A percentile compares a stretch with the other conserved stretches of the same genome.
Conservation (phyloP, 441 rosid genomes). For the Erodium trifolium region DNA sequence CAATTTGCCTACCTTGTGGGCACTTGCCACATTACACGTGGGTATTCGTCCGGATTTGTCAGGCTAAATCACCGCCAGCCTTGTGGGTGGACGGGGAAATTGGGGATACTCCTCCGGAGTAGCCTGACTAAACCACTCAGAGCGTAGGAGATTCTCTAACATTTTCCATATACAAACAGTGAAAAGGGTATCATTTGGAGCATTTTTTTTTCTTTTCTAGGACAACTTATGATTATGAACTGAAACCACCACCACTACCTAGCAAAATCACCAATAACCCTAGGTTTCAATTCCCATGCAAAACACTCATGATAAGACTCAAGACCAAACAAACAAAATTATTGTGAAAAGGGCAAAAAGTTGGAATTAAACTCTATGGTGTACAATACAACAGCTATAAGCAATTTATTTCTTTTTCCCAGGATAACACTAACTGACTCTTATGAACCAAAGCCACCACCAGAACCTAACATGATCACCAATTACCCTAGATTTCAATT, state of each 20-base stretch:
- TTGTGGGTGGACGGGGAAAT: no score
- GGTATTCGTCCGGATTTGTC: no score
- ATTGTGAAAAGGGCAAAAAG: background rate
- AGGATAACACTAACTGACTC: background rate
- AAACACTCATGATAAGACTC: background rate
- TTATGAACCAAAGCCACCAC: background rate
- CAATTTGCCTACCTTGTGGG: no score
- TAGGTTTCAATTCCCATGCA: background rate
- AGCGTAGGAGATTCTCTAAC: background rate
- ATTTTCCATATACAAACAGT: background rate
- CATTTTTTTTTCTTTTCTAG: background rate
- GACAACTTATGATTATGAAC: background rate
- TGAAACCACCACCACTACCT: background rate
- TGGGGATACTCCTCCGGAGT: no score
- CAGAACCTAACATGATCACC: background rate
- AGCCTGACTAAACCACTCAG: no score
- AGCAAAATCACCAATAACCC: background rate
- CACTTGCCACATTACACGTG: no score
- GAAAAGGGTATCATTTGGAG: slow-evolving; percentile 4
- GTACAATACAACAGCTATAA: no score
- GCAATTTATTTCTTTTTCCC: background rate
- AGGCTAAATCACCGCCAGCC: no score
- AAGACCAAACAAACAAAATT: background rate
- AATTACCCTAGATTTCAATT: slow-evolving; percentile 7
- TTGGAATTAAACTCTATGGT: background rate